Evolutionary conservation across 140 eudicot species (phyloP).

Genomic region (Erigeron philadelphicus): DNA sequence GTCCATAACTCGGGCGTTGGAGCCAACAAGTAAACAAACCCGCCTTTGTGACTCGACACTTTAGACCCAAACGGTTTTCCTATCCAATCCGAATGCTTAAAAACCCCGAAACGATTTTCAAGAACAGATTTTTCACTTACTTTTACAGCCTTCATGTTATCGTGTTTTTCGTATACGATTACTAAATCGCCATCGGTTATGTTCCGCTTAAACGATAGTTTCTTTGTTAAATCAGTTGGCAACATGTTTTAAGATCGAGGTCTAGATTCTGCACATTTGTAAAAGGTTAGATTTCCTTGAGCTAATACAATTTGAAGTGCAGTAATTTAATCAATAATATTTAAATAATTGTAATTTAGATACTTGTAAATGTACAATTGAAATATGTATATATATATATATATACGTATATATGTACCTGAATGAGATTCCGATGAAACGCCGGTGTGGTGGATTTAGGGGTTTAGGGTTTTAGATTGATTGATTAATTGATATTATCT

Average conservation of each 20-base stretch:
- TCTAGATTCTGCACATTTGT: background rate
- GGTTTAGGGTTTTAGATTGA: too few species aligned
- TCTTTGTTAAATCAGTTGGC: conserved; percentile 42
- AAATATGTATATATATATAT: too few species aligned
- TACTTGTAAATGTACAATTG: too few species aligned
- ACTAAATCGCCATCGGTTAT: conserved; percentile 77
- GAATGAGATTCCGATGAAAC: too few species aligned
- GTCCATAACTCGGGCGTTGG: conserved; percentile 98
- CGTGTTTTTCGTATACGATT: conserved; percentile 77
- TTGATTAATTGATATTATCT: too few species aligned
- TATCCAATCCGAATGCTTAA: conserved; percentile 78
- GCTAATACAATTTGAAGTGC: background rate
- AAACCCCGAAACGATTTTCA: conserved; percentile 76
- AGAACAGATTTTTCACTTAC: conserved; percentile 54
- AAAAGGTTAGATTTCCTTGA: background rate
- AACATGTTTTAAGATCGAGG: conserved; percentile 33
- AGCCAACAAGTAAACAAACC: conserved; percentile 76
- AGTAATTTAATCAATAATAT: background rate
- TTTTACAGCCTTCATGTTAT: conserved; percentile 70
- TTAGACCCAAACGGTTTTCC: conserved; percentile 83
- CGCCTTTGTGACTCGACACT: conserved; percentile 69
- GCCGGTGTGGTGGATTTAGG: too few species aligned
- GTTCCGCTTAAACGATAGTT: conserved; percentile 44
- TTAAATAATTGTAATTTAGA: background rate
- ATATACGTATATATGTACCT: too few species aligned